Percentiles rank a stretch among this genome's conserved stretches.
Evolutionary conservation across 176 grass and related monocot genomes (phyloP).

Genomic region (Phragmites australis): DNA sequence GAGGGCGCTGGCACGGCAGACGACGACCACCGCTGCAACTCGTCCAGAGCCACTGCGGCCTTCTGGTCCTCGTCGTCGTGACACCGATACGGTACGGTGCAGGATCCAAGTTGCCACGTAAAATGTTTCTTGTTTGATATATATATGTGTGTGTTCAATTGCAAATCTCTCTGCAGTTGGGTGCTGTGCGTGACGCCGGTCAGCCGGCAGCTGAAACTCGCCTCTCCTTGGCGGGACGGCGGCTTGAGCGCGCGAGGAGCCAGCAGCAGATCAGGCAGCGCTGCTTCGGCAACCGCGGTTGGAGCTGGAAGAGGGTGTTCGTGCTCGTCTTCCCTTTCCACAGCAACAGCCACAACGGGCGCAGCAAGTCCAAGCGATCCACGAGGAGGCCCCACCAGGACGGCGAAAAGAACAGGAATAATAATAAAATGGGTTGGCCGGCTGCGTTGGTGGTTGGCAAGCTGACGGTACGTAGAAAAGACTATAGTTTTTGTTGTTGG

Average conservation of each 20-base stretch:
- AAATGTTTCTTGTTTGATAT: not conserved
- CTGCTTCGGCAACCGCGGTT: slow-evolving; percentile 27
- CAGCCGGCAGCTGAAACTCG: not conserved
- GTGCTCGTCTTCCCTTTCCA: slow-evolving; percentile 26
- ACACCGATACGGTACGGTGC: not conserved
- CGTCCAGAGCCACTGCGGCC: no score
- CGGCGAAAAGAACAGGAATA: not conserved
- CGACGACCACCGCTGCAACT: not conserved
- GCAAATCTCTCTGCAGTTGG: not conserved
- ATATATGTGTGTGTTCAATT: no score
- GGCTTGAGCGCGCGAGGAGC: slow-evolving; percentile 19
- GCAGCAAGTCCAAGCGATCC: not conserved
- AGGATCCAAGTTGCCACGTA: not conserved
- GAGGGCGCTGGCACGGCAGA: slow-evolving; percentile 17
- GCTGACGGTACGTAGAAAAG: not conserved
- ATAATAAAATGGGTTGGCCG: slow-evolving; percentile 18
- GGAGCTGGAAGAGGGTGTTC: slow-evolving; percentile 49
- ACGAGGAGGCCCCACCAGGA: not conserved
- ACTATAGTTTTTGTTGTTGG: not conserved
- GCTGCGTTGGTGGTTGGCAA: slow-evolving; percentile 27
- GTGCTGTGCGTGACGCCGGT: not conserved
- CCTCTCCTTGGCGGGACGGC: not conserved
- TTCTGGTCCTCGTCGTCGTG: not conserved
- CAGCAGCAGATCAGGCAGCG: slow-evolving; percentile 24
- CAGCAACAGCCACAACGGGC: not conserved